phyloP scores from a whole-genome alignment of 306 rosid species.

The Abrus pulchellus region DNA sequence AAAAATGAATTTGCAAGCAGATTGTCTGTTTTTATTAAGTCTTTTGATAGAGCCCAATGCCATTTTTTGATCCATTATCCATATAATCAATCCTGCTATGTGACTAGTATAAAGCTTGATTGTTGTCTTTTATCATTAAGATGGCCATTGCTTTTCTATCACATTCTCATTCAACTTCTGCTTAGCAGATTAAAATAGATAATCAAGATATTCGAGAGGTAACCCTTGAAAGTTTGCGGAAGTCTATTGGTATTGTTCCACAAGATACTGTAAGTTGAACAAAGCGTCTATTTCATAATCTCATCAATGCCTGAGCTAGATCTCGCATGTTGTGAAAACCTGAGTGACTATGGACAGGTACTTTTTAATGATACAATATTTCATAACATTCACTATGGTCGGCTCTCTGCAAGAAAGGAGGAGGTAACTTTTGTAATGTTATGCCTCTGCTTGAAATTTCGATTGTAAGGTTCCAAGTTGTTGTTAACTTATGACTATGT shows the following conservation, averaged over 20 bases:
- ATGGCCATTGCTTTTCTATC: constrained; percentile 13
- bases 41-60: constrained; percentile 15
- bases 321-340: constrained; percentile 47
- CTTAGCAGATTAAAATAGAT: constrained; percentile 81
- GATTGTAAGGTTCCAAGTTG: constrained; percentile 42
- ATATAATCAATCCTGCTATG: constrained; percentile 4
- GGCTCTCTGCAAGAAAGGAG: constrained; percentile 85
- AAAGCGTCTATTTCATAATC: constrained; percentile 31
- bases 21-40: constrained; percentile 31
- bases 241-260: constrained; percentile 92
- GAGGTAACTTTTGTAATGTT: constrained; percentile 68
- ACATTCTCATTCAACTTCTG: constrained; percentile 25
- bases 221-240: constrained; percentile 86
- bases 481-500: constrained; percentile 43
- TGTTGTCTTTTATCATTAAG: constrained; percentile 27
- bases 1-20: not conserved
- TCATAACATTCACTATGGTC: constrained; percentile 93
- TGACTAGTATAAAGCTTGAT: not conserved
- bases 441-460: constrained; percentile 30
- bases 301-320: constrained; percentile 24
- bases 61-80: constrained; percentile 28
- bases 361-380: constrained; percentile 94
- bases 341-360: constrained; percentile 69
- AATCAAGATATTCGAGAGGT: constrained; percentile 85
- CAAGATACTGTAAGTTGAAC: constrained; percentile 86